Evolutionary conservation across 2,329 filamentous ascomycete species (phyloP).

Genomic region (Scedosporium minutisporum): DNA sequence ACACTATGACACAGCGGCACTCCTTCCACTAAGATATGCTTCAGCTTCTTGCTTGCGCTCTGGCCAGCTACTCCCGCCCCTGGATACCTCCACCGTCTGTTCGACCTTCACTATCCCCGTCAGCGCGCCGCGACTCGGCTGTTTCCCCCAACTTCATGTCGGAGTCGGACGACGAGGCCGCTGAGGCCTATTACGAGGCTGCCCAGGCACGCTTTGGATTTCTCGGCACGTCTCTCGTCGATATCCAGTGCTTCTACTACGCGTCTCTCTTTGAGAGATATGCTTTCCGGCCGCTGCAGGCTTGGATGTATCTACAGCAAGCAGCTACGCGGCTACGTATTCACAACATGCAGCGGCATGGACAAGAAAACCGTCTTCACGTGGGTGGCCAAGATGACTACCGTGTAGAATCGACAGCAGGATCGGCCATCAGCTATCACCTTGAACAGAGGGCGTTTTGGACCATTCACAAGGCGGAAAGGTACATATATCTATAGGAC

Average conservation of each 20-base stretch:
- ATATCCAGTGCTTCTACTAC: constrained; percentile 17
- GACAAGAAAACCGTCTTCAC: background rate
- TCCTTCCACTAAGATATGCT: background rate
- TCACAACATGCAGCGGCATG: constrained; percentile 3
- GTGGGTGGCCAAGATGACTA: background rate
- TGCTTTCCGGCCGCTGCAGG: constrained; percentile 12
- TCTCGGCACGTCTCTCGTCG: constrained; percentile 12
- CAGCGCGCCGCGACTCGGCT: background rate
- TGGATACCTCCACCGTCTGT: background rate
- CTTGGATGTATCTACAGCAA: constrained; percentile 15
- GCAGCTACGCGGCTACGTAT: constrained; percentile 9
- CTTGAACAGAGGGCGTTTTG: constrained; percentile 15
- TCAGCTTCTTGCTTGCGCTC: constrained; percentile 6
- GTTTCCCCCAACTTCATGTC: constrained; percentile 1
- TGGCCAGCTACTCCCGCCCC: constrained; percentile 4
- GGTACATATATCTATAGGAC: constrained; percentile 4
- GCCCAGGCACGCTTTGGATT: constrained; percentile 14
- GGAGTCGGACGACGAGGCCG: constrained; percentile 6
- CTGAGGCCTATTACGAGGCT: constrained; percentile 14
- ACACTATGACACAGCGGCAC: background rate
- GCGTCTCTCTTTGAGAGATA: constrained; percentile 15
- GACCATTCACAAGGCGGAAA: constrained; percentile 15
- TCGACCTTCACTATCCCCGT: background rate
- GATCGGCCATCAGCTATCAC: constrained; percentile 4
- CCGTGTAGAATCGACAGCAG: background rate